phyloP scores from a whole-genome alignment of 179 eudicot genomes.

The Gypsophila paniculata region DNA sequence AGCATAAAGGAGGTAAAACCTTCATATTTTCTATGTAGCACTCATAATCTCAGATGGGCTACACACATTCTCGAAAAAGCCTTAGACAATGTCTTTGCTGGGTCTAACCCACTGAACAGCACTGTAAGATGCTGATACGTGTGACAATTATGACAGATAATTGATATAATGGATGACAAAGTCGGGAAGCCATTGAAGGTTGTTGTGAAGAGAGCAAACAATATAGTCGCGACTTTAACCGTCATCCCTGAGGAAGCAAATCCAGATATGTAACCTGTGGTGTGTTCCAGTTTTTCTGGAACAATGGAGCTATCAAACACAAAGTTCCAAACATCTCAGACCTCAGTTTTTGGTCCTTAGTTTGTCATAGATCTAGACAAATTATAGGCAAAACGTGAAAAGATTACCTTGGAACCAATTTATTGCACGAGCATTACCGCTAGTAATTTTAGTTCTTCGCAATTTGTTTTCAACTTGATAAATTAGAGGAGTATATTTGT shows the following conservation, averaged over 20 bases:
- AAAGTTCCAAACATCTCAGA: neutral
- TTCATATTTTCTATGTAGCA: neutral
- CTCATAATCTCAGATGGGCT: neutral
- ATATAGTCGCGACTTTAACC: constrained; percentile 39
- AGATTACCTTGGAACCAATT: too few species aligned
- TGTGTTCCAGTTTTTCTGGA: neutral
- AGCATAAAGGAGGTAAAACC: constrained; percentile 64
- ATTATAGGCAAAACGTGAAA: neutral
- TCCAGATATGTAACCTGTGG: constrained; percentile 52
- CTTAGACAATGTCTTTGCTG: neutral
- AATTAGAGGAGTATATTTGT: too few species aligned
- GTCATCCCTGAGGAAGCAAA: constrained; percentile 92
- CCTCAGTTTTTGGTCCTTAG: neutral
- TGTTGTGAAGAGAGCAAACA: constrained; percentile 64
- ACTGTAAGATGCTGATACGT: neutral
- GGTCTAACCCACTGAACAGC: neutral
- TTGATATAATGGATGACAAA: constrained; percentile 75
- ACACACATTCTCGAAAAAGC: neutral
- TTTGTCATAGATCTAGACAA: neutral
- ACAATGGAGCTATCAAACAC: neutral
- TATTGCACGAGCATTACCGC: too few species aligned
- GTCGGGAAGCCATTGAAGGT: constrained; percentile 73
- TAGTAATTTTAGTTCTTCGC: too few species aligned
- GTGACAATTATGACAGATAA: constrained; percentile 37
- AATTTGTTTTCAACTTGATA: too few species aligned